A percentile compares a stretch with the other conserved stretches of the same genome.
Evolutionary conservation across 1,139 yeast genomes (phyloP).

Genomic region (Candida buenavistaensis): DNA sequence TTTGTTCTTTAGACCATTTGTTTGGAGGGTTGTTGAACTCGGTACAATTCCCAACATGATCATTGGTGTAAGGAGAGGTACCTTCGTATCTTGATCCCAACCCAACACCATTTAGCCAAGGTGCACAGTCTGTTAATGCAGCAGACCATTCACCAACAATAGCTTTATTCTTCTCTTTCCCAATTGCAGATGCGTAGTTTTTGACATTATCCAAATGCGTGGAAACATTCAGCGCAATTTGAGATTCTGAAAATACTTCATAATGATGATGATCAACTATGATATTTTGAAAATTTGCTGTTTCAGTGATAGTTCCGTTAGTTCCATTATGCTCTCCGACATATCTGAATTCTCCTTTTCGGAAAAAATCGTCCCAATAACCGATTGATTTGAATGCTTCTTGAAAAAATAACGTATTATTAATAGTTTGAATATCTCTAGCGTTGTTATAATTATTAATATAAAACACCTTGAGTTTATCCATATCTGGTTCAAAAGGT

Average conservation of each 20-base stretch:
- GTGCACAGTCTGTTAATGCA: conserved; percentile 90
- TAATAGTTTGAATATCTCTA: conserved; percentile 32
- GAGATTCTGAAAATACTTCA: conserved; percentile 50
- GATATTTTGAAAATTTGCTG: conserved; percentile 35
- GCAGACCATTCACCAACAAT: conserved; percentile 93
- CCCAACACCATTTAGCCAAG: conserved; percentile 90
- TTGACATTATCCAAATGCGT: conserved; percentile 37
- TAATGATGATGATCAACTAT: conserved; percentile 68
- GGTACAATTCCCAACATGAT: conserved; percentile 32
- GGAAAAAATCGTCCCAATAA: conserved; percentile 50
- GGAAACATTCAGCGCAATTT: conserved; percentile 35
- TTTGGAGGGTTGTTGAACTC: conserved; percentile 27
- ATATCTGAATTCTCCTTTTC: conserved; percentile 20
- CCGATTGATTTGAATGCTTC: conserved; percentile 57
- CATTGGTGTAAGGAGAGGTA: conserved; percentile 35
- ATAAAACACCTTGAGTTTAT: conserved; percentile 41
- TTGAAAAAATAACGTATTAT: conserved; percentile 53
- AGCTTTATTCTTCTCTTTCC: conserved; percentile 47
- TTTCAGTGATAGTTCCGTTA: conserved; percentile 13
- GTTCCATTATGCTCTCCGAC: conserved; percentile 7
- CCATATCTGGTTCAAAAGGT: conserved; percentile 51
- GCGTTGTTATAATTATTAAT: conserved; percentile 39
- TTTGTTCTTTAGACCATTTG: conserved; percentile 38
- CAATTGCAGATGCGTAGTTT: conserved; percentile 36
- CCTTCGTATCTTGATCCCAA: conserved; percentile 83